Evolutionary conservation across 768 basidiomycete species (phyloP).

Genomic region (Zangia roseola): DNA sequence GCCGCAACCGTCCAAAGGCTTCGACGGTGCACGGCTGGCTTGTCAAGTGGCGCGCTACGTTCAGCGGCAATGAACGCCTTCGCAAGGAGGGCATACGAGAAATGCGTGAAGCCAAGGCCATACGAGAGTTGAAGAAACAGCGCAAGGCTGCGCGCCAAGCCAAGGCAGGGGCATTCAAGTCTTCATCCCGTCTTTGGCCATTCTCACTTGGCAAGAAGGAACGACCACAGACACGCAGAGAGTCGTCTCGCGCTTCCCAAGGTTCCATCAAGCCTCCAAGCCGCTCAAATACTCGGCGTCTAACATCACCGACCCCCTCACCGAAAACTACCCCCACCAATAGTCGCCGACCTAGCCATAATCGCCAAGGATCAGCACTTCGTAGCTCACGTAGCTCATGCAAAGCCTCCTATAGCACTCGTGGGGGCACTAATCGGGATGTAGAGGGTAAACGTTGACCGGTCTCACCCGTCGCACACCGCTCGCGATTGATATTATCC

Average conservation of each 20-base stretch:
- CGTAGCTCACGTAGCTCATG: slow-evolving; percentile 15
- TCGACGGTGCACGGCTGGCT: slow-evolving; percentile 73
- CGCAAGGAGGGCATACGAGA: slow-evolving; percentile 70
- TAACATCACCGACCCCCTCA: slow-evolving; percentile 15
- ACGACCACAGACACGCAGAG: slow-evolving; percentile 9
- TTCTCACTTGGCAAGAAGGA: slow-evolving; percentile 21
- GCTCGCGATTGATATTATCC: slow-evolving; percentile 4
- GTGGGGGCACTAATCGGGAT: slow-evolving; percentile 5
- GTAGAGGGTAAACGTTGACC: slow-evolving; percentile 7
- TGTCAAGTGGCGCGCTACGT: slow-evolving; percentile 74
- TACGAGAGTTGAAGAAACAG: slow-evolving; percentile 30
- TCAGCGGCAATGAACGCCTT: slow-evolving; percentile 58
- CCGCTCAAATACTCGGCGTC: slow-evolving; percentile 9
- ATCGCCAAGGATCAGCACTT: slow-evolving; percentile 5
- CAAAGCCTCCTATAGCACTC: slow-evolving; percentile 18
- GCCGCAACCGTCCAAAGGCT: slow-evolving; percentile 50
- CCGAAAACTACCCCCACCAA: slow-evolving; percentile 13
- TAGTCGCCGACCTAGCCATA: slow-evolving; percentile 21
- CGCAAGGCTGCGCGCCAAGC: slow-evolving; percentile 19
- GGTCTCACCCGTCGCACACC: background rate
- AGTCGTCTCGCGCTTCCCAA: slow-evolving; percentile 3
- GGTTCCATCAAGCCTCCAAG: slow-evolving; percentile 11
- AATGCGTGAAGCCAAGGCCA: slow-evolving; percentile 55
- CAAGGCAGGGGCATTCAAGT: slow-evolving; percentile 13
- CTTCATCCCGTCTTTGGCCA: slow-evolving; percentile 27